Base-by-base conservation (phyloP, 2,329 filamentous ascomycete genomes). In the Seiridium cupressi region DNA sequence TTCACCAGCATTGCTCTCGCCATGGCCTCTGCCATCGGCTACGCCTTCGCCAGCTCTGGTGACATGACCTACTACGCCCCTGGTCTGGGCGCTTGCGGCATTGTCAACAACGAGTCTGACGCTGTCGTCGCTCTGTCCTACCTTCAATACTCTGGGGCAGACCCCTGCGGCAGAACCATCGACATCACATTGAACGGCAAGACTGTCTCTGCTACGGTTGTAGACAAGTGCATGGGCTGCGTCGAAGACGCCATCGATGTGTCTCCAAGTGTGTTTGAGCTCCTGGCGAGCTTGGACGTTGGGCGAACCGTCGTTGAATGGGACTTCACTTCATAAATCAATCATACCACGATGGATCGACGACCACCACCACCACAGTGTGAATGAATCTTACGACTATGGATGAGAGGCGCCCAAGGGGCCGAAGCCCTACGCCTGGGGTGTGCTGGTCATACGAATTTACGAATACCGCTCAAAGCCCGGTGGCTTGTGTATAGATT, bases 191-290 rank as follows among this genome's bases (percentile, higher is more conserved):
- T 65, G 32, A 63, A 61, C 59, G 67, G 65, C 56, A 65, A 66
- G 62, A 68, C 63, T 11, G 55, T 61, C 11, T 58, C 51, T 8
- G 72, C 69, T 58, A 67, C 58, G 32, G 66, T 74, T 51, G 71
- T 68, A 51, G 72, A 73, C 63, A 70, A 70, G 63, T 74, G 72
- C 62, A 62, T 65, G 18, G 56, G 48, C 40, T 74, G 72, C 62
- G 59, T 61, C 6, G 59, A 57, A 38, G 65, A 64, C 6, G 56
- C 64, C 54, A 69, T 74, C 64, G 71, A 73, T 46, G 72, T 73
- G 59, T 69, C 71, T 8, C 64, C 69, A 4, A 47, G 67, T 60
- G 68, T 72, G 38, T 74, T 73, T 61, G 31, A 64, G 59, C 35
- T 61, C 13, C 51, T 72, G n/a, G 67, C 59, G 18, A 62, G 64